phyloP scores from a whole-genome alignment of 768 basidiomycete species.

The Rhizopogon roseolus region DNA sequence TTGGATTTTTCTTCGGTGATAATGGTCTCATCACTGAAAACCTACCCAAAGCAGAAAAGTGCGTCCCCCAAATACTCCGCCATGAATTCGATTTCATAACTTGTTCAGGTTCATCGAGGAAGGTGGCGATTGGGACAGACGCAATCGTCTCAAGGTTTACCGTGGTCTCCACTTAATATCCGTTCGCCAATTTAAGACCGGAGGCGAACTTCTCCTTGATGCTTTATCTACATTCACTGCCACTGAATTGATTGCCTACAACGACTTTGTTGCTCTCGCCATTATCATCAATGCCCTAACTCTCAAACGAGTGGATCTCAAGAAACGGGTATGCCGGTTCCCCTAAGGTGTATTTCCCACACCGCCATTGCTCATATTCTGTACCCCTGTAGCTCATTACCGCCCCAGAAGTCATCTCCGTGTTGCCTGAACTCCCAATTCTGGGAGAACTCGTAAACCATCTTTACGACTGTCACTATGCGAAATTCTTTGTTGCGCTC shows the following conservation, averaged over 20 bases:
- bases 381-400: slow-evolving; percentile 57
- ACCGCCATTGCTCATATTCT: slow-evolving; percentile 5
- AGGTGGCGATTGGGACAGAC: slow-evolving; percentile 97
- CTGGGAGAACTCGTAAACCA: slow-evolving; percentile 82
- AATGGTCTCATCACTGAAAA: slow-evolving; percentile 64
- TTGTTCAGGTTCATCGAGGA: slow-evolving; percentile 74
- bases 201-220: slow-evolving; percentile 82
- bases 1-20: slow-evolving; percentile 89
- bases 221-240: slow-evolving; percentile 94
- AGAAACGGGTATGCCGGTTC: slow-evolving; percentile 67
- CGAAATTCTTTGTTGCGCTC: slow-evolving; percentile 88
- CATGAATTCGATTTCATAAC: background rate
- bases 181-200: slow-evolving; percentile 86
- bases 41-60: slow-evolving; percentile 81
- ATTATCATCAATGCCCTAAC: slow-evolving; percentile 77
- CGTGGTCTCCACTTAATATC: slow-evolving; percentile 79
- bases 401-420: slow-evolving; percentile 84
- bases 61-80: slow-evolving; percentile 21
- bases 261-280: slow-evolving; percentile 84
- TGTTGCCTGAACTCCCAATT: slow-evolving; percentile 76
- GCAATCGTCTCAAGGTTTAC: slow-evolving; percentile 96
- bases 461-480: slow-evolving; percentile 90
- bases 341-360: background rate
- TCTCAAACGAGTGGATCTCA: slow-evolving; percentile 78
- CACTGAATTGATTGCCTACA: slow-evolving; percentile 81